Evolutionary conservation across 352 stramenopile genomes (phyloP), one percentile per base, ranked within the genome.

Genomic region (Pythium periplocum): DNA sequence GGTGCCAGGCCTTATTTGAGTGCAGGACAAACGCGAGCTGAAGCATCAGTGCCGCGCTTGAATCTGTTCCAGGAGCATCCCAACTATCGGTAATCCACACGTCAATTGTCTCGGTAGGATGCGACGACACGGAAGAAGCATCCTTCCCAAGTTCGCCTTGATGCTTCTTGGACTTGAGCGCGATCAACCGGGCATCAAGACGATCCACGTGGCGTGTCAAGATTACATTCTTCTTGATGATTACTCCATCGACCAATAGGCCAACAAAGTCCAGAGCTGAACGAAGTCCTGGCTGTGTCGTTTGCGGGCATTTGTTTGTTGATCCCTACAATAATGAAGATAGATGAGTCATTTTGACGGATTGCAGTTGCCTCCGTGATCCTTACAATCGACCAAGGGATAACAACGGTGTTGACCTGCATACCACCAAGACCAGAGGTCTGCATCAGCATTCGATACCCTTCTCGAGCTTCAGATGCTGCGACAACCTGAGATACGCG

Each of bases 341-440:
- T 26, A 26, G 17, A 26, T 26, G 17, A 26, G 17, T 26, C 17
- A 26, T 26, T 26, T 26, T 26, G 17, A 26, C 17, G 17, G 17
- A 26, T 26, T 26, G 17, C 17, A 26, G 17, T 26, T 26, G 17
- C 17, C 17, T 26, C 17, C 17, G 17, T 26, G 17, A 3, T 41
- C 53, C 61, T 30, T 52, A 76, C 54, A 26, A 64, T 43, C 4
- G 69, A 55, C 76, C 71, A 92, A 4, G 75, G 74, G 1, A 93
- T 57, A 30, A 78, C 73, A 3, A 93, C 70, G 4, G 77, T 89
- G 61, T 93, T 91, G 52, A 86, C 71, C 43, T 84, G 70, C 71
- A 93, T 83, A 3, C 80, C 83, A n/a, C 83, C 83, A 2, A 93
- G 54, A 0, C 83, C 83, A 12, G 66, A 73, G 1, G 68, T 75